These are phyloP conservation scores for Dunaliella salina DNA, from an alignment of 163 green algal species.

Conservation along the genomic window DNA sequence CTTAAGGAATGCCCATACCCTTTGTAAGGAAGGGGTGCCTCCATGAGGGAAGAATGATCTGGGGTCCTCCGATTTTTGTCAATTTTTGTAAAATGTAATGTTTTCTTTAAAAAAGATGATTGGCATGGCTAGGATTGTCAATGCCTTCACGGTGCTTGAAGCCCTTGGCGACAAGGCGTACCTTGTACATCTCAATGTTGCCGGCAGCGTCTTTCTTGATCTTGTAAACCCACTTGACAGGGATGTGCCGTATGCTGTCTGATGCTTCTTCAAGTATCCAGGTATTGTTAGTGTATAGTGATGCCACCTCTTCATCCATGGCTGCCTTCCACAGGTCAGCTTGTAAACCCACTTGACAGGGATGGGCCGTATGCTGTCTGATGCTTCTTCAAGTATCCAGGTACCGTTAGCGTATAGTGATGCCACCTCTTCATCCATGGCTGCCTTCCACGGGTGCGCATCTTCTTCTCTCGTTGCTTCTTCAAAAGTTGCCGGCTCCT, in stretches of 20 bases:
- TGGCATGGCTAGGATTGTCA: no score
- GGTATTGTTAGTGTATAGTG: constrained; percentile 12
- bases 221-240: constrained; percentile 40
- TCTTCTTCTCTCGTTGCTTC: background rate
- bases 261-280: constrained; percentile 23
- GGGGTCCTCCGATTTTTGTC: no score
- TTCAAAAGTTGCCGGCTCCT: background rate
- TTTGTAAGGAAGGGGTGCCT: no score
- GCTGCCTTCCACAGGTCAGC: background rate
- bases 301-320: constrained; percentile 9
- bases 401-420: constrained; percentile 13
- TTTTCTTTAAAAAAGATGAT: no score
- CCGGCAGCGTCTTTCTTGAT: constrained; percentile 43
- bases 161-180: constrained; percentile 33
- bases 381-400: constrained; percentile 18
- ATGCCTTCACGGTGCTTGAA: constrained; percentile 26
- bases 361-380: constrained; percentile 31
- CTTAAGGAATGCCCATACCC: no score
- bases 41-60: no score
- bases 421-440: constrained; percentile 10
- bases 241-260: constrained; percentile 29
- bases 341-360: constrained; percentile 53
- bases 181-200: constrained; percentile 54
- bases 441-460: background rate
- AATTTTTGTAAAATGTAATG: no score